Evolutionary conservation across 495 filamentous ascomycete genomes (phyloP), one percentile per base, ranked within the genome.

Genomic region (Opeltia flavorubescens): DNA sequence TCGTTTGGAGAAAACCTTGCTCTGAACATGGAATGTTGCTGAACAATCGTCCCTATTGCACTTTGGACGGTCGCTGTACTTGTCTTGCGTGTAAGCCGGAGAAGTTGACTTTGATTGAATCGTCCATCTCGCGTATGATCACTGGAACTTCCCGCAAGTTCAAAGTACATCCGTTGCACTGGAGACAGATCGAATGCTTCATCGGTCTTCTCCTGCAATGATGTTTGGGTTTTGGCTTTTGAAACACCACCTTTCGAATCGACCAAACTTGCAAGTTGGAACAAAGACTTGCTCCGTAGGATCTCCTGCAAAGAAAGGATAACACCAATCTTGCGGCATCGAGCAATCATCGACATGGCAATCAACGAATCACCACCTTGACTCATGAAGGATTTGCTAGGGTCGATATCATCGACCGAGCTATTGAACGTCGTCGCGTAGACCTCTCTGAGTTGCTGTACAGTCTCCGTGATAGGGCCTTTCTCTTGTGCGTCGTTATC

Each of bases 281-380:
- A 41, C 11, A 59, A 43, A 3, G 56, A 59, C 40, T 54, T 59
- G 51, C 56, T 57, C 34, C 46, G 48, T 9, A 59, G 46, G 18
- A 60, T 52, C n/a, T 64, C 52, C 15, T 64, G 40, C 49, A 52
- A 64, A 1, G 50, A 51, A 61, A 72, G 5, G 59, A 51, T 38
- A 65, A 62, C 23, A 48, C 50, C 25, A 51, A 56, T n/a, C 53
- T 43, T 26, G 48, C 56, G 11, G 60, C 50, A 29, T 65, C 28
- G 35, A 49, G 33, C 45, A 9, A 60, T 44, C 44, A 60, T 47
- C 6, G 68, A 69, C 68, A 76, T 78, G 12, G 73, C 71, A 4
- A 60, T 62, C 43, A 78, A 67, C 2, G 72, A 75, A 50, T 79
- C 73, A 17, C 71, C 72, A 5, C 76, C 75, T 15, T 70, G 63